Percentiles rank a stretch among this genome's conserved stretches.
Evolutionary conservation across 208 protist species (phyloP).

Genomic region (Phytomonas francai): DNA sequence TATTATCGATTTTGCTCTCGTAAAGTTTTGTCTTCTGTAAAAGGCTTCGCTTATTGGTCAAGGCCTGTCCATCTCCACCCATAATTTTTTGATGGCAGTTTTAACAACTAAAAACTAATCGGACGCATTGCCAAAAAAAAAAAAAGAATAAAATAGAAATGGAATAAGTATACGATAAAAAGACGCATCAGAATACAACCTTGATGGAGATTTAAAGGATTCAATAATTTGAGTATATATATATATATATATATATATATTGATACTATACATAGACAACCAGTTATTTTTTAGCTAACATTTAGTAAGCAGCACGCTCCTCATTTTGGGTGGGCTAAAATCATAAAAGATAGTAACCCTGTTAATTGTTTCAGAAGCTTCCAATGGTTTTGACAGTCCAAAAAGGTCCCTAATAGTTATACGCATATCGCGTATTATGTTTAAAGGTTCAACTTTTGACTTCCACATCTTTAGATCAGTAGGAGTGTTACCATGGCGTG

Average conservation of each 20-base stretch:
- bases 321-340: slow-evolving; percentile 23
- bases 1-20: slow-evolving; percentile 21
- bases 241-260: neutral
- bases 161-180: slow-evolving; percentile 4
- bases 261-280: slow-evolving; percentile 26
- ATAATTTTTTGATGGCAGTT: slow-evolving; percentile 18
- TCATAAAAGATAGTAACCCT: slow-evolving; percentile 50
- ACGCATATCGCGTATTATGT: slow-evolving; percentile 42
- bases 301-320: neutral
- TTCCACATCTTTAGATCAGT: slow-evolving; percentile 47
- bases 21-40: slow-evolving; percentile 45
- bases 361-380: neutral
- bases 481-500: slow-evolving; percentile 40
- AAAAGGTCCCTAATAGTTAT: slow-evolving; percentile 40
- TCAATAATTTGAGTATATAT: neutral
- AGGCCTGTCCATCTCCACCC: slow-evolving; percentile 76
- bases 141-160: neutral
- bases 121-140: slow-evolving; percentile 8
- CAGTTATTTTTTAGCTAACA: slow-evolving; percentile 19
- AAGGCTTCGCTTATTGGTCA: slow-evolving; percentile 67
- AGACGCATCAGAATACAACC: neutral
- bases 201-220: neutral
- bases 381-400: slow-evolving; percentile 1
- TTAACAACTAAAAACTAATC: slow-evolving; percentile 9
- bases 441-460: slow-evolving; percentile 56